A percentile compares a stretch with the other conserved stretches of the same genome.
phyloP scores from a whole-genome alignment of 73 alveolate species.

The Paramecium sonneborni region DNA sequence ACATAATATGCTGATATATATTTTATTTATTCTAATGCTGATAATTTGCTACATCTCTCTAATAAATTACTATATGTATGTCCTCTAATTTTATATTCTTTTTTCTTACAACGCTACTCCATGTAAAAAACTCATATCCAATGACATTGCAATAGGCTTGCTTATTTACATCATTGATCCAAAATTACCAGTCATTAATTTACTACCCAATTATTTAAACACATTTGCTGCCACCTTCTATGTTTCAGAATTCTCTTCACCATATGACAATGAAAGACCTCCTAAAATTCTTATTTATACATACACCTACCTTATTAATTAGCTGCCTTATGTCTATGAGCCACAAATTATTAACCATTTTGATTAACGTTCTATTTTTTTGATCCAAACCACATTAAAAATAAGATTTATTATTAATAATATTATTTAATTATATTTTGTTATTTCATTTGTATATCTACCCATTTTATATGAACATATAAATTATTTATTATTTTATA shows the following conservation, averaged over 20 bases:
- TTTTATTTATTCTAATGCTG: background rate
- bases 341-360: background rate
- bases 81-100: background rate
- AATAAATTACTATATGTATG: background rate
- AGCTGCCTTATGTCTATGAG: conserved; percentile 38
- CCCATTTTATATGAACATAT: background rate
- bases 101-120: background rate
- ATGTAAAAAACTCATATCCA: conserved; percentile 30
- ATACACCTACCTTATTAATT: background rate
- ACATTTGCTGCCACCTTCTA: background rate
- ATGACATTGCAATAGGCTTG: background rate
- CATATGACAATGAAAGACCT: background rate
- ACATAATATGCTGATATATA: conserved; percentile 7
- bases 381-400: conserved; percentile 5
- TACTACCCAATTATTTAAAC: background rate
- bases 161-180: background rate
- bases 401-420: conserved; percentile 18
- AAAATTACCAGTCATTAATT: conserved; percentile 9
- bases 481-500: too few relatives aligned
- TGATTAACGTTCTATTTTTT: background rate
- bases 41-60: background rate
- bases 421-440: background rate
- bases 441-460: background rate
- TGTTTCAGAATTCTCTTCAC: conserved; percentile 6
- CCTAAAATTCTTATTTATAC: background rate